Evolutionary conservation across 345 rosid genomes (phyloP).

Genomic region (Citrus trifoliata): DNA sequence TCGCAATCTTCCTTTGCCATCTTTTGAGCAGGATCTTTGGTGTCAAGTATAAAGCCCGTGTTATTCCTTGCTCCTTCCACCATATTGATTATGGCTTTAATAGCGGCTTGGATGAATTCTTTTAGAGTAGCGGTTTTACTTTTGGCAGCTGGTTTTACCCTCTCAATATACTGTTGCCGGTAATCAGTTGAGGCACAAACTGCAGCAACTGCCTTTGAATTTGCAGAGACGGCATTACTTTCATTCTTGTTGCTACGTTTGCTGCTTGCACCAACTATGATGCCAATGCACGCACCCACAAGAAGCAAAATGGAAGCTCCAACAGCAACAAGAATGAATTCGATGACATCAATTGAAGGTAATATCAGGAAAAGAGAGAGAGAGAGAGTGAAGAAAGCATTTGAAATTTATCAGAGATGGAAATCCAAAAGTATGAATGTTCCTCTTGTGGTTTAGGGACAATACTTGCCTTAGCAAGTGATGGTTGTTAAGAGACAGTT

Average conservation of each 20-base stretch:
- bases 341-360: background rate
- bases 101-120: slow-evolving; percentile 38
- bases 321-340: background rate
- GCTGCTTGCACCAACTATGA: slow-evolving; percentile 10
- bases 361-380: background rate
- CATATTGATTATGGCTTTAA: slow-evolving; percentile 24
- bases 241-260: background rate
- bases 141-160: slow-evolving; percentile 17
- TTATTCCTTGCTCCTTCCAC: slow-evolving; percentile 22
- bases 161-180: slow-evolving; percentile 31
- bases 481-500: background rate
- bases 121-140: slow-evolving; percentile 24
- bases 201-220: slow-evolving; percentile 26
- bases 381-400: background rate
- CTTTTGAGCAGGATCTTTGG: slow-evolving; percentile 13
- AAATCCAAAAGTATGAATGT: background rate
- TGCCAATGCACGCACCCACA: slow-evolving; percentile 28
- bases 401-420: background rate
- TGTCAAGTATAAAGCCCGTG: background rate
- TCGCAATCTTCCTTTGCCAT: slow-evolving; percentile 49
- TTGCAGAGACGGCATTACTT: slow-evolving; percentile 5
- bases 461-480: background rate
- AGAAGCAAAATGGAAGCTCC: slow-evolving; percentile 31
- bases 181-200: slow-evolving; percentile 34
- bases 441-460: slow-evolving; percentile 4